Conservation (phyloP, 257 asterid species). For the Gentiana straminea region DNA sequence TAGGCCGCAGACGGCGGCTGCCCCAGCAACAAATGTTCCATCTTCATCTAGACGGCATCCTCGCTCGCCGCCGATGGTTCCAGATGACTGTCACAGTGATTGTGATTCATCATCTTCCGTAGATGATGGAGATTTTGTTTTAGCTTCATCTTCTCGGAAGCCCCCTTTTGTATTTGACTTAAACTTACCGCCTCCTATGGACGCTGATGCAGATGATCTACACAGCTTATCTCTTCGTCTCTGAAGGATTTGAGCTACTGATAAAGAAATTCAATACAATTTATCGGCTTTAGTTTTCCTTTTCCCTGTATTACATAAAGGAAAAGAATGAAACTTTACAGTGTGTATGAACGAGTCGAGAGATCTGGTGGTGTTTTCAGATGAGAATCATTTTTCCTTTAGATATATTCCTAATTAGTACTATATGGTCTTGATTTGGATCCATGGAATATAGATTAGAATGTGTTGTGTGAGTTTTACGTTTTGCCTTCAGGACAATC, state of each 20-base stretch:
- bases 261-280: constrained; percentile 13
- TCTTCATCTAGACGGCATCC: constrained; percentile 44
- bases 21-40: constrained; percentile 15
- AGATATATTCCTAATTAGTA: constrained; percentile 2
- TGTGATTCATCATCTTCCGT: constrained; percentile 54
- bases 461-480: too few relatives aligned
- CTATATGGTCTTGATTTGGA: constrained; percentile 9
- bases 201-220: constrained; percentile 30
- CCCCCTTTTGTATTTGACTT: constrained; percentile 36
- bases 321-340: too few relatives aligned
- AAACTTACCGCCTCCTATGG: constrained; percentile 34
- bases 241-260: constrained; percentile 14
- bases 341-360: too few relatives aligned
- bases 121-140: constrained; percentile 36
- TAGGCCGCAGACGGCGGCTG: constrained; percentile 22
- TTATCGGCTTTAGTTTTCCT: constrained; percentile 12
- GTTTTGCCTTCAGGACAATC: too few relatives aligned
- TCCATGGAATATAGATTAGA: constrained; percentile 11
- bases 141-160: constrained; percentile 28
- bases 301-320: background rate
- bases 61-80: constrained; percentile 56
- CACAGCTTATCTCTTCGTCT: constrained; percentile 38
- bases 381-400: constrained; percentile 10
- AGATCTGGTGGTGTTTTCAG: constrained; percentile 2
- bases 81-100: constrained; percentile 58